Evolutionary conservation across 108 stramenopile genomes (phyloP), one percentile per base, ranked within the genome.

Genomic region (Pseudonitzschia multistriata): DNA sequence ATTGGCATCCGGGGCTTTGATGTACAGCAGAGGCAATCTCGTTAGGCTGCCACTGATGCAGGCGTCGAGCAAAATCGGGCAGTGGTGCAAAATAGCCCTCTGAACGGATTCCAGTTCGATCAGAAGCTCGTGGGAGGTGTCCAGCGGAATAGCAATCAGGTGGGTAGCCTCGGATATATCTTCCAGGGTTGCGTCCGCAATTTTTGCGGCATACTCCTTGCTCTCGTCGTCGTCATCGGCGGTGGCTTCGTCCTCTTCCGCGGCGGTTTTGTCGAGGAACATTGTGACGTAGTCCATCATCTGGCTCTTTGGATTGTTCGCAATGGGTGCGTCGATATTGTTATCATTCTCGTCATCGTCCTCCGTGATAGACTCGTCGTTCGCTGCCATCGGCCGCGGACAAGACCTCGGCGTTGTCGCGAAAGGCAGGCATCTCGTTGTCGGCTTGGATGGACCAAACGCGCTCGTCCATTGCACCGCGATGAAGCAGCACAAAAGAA

Each of bases 121-220:
- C 66, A 81, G 48, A 0, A 93, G 80, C 57, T 93, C 87, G 61
- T 88, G 79, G 24, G 78, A 80, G n/a, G 73, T 47, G 6, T 80
- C 85, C 68, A 93, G 74, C n/a, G 92, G 92, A 66, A 93, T 82
- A 55, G 86, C 92, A 47, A 93, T 84, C 73, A 88, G 73, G 64
- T 90, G 88, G 15, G 88, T 87, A 30, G 70, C 42, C 40, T 60
- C 33, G 27, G 29, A 17, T 0, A 49, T 29, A 34, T 69, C 34
- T 24, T 71, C 60, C 19, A 50, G 36, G 33, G 57, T 35, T 19
- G 34, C 31, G n/a, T 30, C 57, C 19, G 31, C 57, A 19, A 59
- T 59, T 59, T 7, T 34, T 27, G 57, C 45, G 15, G 56, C 69
- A 42, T 4, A 5, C 11, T 29, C 42, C 11, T 21, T 19, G 45